These are phyloP conservation scores for Penicillium coffeae DNA, from an alignment of 495 filamentous ascomycete genomes.

Conservation along the genomic window DNA sequence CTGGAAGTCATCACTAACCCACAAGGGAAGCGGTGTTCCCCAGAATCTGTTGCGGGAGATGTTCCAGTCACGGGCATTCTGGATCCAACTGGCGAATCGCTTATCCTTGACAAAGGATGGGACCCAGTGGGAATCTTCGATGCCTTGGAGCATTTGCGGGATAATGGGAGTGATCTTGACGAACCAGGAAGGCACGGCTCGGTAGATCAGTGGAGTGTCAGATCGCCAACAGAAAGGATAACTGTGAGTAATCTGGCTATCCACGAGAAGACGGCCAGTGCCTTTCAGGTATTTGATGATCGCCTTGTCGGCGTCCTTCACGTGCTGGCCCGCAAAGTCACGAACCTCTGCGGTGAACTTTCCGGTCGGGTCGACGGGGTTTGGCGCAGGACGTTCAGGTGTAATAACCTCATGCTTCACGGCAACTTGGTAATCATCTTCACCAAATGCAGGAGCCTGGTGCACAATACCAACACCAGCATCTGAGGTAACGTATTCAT, in stretches of 20 bases:
- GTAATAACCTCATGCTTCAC: constrained; percentile 73
- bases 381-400: constrained; percentile 74
- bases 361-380: constrained; percentile 82
- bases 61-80: constrained; percentile 96
- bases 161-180: constrained; percentile 82
- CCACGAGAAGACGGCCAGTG: constrained; percentile 75
- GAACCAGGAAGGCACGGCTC: constrained; percentile 94
- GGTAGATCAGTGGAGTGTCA: constrained; percentile 92
- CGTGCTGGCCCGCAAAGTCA: constrained; percentile 85
- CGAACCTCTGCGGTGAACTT: constrained; percentile 74
- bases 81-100: constrained; percentile 81
- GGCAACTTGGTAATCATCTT: constrained; percentile 91
- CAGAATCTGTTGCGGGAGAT: constrained; percentile 94
- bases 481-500: constrained; percentile 85
- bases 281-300: constrained; percentile 91
- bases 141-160: constrained; percentile 84
- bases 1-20: constrained; percentile 83
- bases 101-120: constrained; percentile 89
- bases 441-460: constrained; percentile 91
- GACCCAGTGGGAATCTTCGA: constrained; percentile 91
- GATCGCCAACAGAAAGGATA: constrained; percentile 96
- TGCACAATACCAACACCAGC: constrained; percentile 95
- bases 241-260: constrained; percentile 87
- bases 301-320: constrained; percentile 90
- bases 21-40: constrained; percentile 92